Evolutionary conservation across 2,329 filamentous ascomycete species (phyloP).

Genomic region (Cordyceps militaris): DNA sequence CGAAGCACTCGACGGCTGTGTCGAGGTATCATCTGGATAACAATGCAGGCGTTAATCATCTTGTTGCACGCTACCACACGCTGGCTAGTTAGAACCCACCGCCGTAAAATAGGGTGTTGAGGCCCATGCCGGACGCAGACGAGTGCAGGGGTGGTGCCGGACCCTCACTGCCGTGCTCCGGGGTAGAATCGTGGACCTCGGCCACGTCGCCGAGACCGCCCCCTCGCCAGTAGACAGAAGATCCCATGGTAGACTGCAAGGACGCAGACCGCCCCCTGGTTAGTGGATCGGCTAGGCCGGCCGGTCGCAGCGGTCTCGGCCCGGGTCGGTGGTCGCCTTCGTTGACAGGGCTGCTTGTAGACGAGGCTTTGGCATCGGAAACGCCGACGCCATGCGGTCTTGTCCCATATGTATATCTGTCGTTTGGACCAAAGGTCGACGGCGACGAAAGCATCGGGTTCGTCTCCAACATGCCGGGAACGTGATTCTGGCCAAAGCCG

Average conservation of each 20-base stretch:
- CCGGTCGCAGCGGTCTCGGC: constrained; percentile 48
- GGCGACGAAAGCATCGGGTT: constrained; percentile 51
- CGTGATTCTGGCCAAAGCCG: constrained; percentile 50
- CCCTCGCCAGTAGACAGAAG: constrained; percentile 50
- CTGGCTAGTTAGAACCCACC: constrained; percentile 5
- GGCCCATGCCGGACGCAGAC: constrained; percentile 7
- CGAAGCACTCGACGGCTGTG: constrained; percentile 4
- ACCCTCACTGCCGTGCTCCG: constrained; percentile 6
- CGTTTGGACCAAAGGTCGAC: constrained; percentile 29
- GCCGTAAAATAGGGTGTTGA: constrained; percentile 10
- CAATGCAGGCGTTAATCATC: constrained; percentile 2
- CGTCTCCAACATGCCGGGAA: constrained; percentile 46
- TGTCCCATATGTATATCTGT: constrained; percentile 36
- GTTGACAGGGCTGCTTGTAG: constrained; percentile 15
- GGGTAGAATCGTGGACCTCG: neutral
- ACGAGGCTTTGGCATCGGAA: constrained; percentile 22
- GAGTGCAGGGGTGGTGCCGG: constrained; percentile 1
- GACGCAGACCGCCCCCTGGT: constrained; percentile 50
- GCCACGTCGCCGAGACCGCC: constrained; percentile 7
- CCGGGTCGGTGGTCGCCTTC: constrained; percentile 29
- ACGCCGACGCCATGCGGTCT: constrained; percentile 33
- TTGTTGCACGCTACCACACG: neutral
- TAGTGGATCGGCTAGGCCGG: constrained; percentile 52
- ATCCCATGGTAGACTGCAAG: constrained; percentile 50
- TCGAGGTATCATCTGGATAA: constrained; percentile 1